Evolutionary conservation across 148 eudicot species (phyloP).

Genomic region (Heliosperma pusillum): DNA sequence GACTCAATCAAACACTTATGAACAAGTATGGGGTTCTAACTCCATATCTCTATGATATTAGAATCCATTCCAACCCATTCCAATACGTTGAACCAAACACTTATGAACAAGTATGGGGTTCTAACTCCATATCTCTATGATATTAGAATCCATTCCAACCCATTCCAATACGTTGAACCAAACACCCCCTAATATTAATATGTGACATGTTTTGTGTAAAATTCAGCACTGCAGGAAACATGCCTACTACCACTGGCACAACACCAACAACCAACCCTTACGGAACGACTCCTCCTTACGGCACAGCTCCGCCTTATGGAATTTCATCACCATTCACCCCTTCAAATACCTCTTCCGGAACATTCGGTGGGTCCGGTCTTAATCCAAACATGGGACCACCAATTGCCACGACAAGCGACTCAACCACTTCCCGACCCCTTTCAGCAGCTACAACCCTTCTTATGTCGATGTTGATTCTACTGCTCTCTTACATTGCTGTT

Average conservation of each 20-base stretch:
- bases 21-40: too few relatives aligned
- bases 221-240: slow-evolving; percentile 27
- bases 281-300: slow-evolving; percentile 16
- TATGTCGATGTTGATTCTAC: background rate
- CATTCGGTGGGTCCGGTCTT: background rate
- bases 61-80: too few relatives aligned
- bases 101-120: too few relatives aligned
- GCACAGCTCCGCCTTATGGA: slow-evolving; percentile 16
- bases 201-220: background rate
- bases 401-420: slow-evolving; percentile 23
- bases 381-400: slow-evolving; percentile 31
- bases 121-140: too few relatives aligned
- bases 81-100: too few relatives aligned
- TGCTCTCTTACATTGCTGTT: slow-evolving; percentile 12
- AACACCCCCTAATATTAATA: too few relatives aligned
- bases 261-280: slow-evolving; percentile 26
- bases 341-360: slow-evolving; percentile 15
- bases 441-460: background rate
- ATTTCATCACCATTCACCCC: slow-evolving; percentile 24
- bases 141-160: too few relatives aligned
- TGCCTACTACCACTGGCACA: slow-evolving; percentile 12
- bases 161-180: too few relatives aligned
- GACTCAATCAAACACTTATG: too few relatives aligned
- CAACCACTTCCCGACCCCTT: background rate
- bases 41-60: too few relatives aligned